These are phyloP conservation scores for Bipolaris victoriae DNA, from an alignment of 2,329 filamentous ascomycete species.

Conservation along the genomic window DNA sequence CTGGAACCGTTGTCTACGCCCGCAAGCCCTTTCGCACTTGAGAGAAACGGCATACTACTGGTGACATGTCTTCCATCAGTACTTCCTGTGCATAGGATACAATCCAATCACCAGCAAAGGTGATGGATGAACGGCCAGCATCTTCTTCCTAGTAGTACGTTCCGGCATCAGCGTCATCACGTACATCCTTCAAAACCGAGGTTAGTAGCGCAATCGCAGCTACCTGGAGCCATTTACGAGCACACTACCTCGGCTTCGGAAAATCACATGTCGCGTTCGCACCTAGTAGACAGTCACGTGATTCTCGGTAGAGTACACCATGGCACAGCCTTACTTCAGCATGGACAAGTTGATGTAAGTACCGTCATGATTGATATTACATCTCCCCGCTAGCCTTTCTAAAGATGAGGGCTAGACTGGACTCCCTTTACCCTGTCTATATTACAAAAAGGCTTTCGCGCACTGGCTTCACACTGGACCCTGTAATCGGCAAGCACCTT, in stretches of 20 bases:
- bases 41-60: not conserved
- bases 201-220: not conserved
- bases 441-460: slow-evolving; percentile 17
- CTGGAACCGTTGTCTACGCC: slow-evolving; percentile 47
- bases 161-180: not conserved
- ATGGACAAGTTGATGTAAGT: not conserved
- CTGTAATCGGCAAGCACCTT: not conserved
- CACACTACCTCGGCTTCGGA: no score
- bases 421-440: not conserved
- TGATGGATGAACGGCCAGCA: not conserved
- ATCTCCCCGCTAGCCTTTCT: not conserved
- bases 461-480: slow-evolving; percentile 8
- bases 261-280: no score
- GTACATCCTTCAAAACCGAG: not conserved
- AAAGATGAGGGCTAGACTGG: not conserved
- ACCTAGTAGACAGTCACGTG: no score
- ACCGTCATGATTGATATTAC: not conserved
- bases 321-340: no score
- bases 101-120: not conserved
- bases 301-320: no score
- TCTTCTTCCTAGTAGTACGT: not conserved
- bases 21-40: slow-evolving; percentile 38
- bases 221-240: no score
- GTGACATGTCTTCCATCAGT: not conserved
- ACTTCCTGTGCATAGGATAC: not conserved